phyloP scores from a whole-genome alignment of 2,329 filamentous ascomycete genomes.

The Penicillium vulpinum region DNA sequence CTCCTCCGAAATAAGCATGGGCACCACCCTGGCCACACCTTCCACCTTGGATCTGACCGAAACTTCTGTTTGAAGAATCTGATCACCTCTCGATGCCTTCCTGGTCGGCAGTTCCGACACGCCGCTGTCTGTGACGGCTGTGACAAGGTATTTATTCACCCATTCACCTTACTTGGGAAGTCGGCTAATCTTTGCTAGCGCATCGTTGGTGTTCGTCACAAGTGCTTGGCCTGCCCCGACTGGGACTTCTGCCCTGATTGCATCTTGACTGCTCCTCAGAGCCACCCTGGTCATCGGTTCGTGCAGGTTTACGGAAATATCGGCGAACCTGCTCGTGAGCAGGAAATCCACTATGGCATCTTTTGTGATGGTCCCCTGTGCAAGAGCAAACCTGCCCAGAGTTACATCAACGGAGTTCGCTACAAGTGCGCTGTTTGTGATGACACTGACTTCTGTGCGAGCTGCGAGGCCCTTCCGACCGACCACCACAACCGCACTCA shows the following conservation, averaged over 20 bases:
- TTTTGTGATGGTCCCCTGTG: conserved; percentile 95
- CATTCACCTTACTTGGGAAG: background rate
- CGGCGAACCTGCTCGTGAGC: conserved; percentile 47
- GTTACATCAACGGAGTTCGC: conserved; percentile 76
- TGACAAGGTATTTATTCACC: conserved; percentile 60
- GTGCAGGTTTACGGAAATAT: conserved; percentile 78
- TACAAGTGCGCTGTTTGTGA: conserved; percentile 98
- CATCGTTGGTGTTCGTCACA: conserved; percentile 88
- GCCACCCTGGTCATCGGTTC: conserved; percentile 84
- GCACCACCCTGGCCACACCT: conserved; percentile 85
- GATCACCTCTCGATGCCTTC: conserved; percentile 67
- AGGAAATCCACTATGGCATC: conserved; percentile 73
- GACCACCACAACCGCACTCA: conserved; percentile 94
- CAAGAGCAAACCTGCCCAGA: conserved; percentile 49
- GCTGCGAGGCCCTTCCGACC: conserved; percentile 82
- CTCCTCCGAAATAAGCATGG: conserved; percentile 76
- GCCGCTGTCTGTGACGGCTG: conserved; percentile 93
- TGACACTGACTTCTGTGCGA: conserved; percentile 92
- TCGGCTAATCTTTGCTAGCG: conserved; percentile 47
- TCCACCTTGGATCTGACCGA: conserved; percentile 55
- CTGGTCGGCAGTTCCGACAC: conserved; percentile 80
- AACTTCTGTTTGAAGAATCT: conserved; percentile 62
- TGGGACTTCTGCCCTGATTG: conserved; percentile 93
- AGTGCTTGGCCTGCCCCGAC: conserved; percentile 94
- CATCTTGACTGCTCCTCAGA: conserved; percentile 63